phyloP scores from a whole-genome alignment of 2,329 filamentous ascomycete genomes.

The Neopestalotiopsis clavispora region DNA sequence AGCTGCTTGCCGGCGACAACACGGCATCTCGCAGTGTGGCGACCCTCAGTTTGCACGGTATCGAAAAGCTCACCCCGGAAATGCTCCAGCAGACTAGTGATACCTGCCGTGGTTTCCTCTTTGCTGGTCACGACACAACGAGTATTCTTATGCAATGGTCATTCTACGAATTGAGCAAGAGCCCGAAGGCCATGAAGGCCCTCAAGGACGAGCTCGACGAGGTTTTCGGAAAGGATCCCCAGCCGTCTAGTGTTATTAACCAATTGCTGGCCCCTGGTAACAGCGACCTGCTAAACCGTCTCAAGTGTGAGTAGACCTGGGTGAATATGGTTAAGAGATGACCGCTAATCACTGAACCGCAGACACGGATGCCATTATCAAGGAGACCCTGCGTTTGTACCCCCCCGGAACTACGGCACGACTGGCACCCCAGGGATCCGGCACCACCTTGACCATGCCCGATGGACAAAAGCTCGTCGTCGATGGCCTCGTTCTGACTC shows the following conservation, averaged over 20 bases:
- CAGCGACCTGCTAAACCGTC: conserved; percentile 20
- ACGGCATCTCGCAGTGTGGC: conserved; percentile 15
- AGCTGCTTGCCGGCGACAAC: not conserved
- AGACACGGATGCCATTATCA: conserved; percentile 23
- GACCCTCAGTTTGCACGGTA: conserved; percentile 23
- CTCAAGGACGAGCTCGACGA: conserved; percentile 15
- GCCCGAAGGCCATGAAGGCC: conserved; percentile 20
- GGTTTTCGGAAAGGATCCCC: conserved; percentile 16
- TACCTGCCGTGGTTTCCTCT: conserved; percentile 25
- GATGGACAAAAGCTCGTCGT: conserved; percentile 19
- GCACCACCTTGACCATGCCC: conserved; percentile 23
- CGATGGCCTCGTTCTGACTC: conserved; percentile 26
- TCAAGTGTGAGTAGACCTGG: conserved; percentile 3
- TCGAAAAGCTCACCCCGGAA: conserved; percentile 18
- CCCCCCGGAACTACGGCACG: conserved; percentile 24
- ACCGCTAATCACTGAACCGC: not conserved
- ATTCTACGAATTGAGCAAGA: conserved; percentile 25
- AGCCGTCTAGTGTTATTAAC: conserved; percentile 13
- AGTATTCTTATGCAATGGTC: conserved; percentile 22
- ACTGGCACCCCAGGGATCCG: conserved; percentile 18
- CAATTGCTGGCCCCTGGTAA: conserved; percentile 14
- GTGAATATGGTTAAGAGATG: not conserved
- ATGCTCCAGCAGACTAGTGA: conserved; percentile 23
- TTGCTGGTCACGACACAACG: conserved; percentile 27
- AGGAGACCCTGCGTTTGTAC: conserved; percentile 22